Conservation (phyloP, 2,329 filamentous ascomycete genomes). For the Fusarium lateritium region DNA sequence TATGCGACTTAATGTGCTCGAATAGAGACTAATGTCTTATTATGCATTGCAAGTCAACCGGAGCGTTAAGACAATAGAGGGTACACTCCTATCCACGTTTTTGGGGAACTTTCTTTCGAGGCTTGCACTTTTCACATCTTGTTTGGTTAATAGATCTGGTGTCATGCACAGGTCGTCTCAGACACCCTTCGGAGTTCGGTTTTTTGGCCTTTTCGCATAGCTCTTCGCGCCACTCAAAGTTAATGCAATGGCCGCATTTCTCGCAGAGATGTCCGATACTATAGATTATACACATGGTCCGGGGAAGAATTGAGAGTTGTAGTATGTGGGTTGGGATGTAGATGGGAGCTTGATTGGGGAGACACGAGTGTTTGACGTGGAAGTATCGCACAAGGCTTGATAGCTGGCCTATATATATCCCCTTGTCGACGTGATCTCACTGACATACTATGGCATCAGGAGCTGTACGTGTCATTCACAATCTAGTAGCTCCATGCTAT, state of each 20-base stretch:
- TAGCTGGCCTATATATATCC: neutral
- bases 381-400: too few species aligned
- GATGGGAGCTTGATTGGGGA: neutral
- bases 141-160: neutral
- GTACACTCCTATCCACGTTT: too few species aligned
- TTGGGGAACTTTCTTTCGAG: neutral
- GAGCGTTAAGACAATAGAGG: too few species aligned
- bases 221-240: neutral
- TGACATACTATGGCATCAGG: neutral
- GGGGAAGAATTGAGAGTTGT: neutral
- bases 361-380: neutral
- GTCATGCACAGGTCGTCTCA: neutral
- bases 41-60: neutral
- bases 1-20: too few species aligned
- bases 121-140: neutral
- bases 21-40: too few species aligned
- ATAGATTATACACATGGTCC: constrained; percentile 21
- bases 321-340: neutral
- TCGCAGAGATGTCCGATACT: constrained; percentile 1
- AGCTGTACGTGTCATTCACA: neutral
- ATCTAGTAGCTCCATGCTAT: neutral
- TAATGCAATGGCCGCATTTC: constrained; percentile 4
- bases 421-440: neutral
- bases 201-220: constrained; percentile 2
- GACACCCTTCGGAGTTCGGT: neutral